These are phyloP conservation scores for Poronia punctata DNA, from an alignment of 495 filamentous ascomycete genomes.

Conservation along the genomic window DNA sequence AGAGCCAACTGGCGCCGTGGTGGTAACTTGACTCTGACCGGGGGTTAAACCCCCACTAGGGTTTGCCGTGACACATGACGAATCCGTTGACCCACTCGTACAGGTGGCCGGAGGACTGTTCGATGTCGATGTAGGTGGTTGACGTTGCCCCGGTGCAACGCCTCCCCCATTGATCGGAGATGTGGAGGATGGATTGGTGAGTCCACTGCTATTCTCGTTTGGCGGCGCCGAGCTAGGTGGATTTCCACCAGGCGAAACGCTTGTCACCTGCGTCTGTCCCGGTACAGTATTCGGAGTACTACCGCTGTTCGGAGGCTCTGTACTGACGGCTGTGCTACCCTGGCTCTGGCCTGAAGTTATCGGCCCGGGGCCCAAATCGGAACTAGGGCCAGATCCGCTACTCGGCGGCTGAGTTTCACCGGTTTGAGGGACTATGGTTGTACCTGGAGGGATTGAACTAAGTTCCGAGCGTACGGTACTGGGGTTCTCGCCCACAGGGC, in stretches of 20 bases:
- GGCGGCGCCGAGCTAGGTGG: neutral
- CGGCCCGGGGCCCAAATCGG: slow-evolving; percentile 1
- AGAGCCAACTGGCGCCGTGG: neutral
- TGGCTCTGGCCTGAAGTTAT: slow-evolving; percentile 6
- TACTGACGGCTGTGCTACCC: slow-evolving; percentile 3
- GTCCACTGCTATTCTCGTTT: neutral
- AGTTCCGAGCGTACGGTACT: slow-evolving; percentile 4
- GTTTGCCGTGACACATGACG: slow-evolving; percentile 8
- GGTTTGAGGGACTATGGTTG: slow-evolving; percentile 1
- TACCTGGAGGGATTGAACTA: slow-evolving; percentile 5
- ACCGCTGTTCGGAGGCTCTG: neutral
- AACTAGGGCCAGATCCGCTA: slow-evolving; percentile 3
- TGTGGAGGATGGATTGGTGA: slow-evolving; percentile 1
- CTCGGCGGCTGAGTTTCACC: neutral
- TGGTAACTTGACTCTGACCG: slow-evolving; percentile 1
- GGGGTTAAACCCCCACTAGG: slow-evolving; percentile 7
- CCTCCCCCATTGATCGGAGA: slow-evolving; percentile 1
- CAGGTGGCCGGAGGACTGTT: slow-evolving; percentile 7
- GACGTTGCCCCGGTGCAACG: slow-evolving; percentile 2
- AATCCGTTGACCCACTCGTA: slow-evolving; percentile 12
- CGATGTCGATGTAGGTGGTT: slow-evolving; percentile 1
- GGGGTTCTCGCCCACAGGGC: slow-evolving; percentile 6
- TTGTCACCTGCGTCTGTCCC: neutral
- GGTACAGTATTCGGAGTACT: slow-evolving; percentile 9
- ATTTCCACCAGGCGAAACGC: neutral